Evolutionary conservation across 495 filamentous ascomycete species (phyloP), one percentile per base, ranked within the genome.

Genomic region (Acidomyces sp.): DNA sequence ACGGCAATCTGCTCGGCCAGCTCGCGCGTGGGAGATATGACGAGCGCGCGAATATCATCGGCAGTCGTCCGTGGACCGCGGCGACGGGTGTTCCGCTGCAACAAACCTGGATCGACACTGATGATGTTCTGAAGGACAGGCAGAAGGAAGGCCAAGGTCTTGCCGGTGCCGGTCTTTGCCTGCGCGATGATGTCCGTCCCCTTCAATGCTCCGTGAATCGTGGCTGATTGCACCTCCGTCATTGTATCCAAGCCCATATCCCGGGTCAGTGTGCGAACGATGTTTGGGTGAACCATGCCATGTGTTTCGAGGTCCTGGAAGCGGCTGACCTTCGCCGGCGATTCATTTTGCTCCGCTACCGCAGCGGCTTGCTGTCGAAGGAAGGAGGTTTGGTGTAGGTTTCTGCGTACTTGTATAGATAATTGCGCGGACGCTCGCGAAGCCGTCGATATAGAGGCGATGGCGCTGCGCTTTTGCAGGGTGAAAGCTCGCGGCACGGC

Each of bases 1-100:
- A 62, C 73, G 9, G 79, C 82, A 49, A 97, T 96, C 63, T 97
- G 90, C 57, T 93, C 84, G 3, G 90, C 90, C 46, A 97, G 69
- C 62, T 97, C 90, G 43, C 90, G 75, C 15, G 90, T 97, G 6
- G 90, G 90, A 0, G 92, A 96, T 45, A 97, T 75, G 55, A 97
- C 77, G 30, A 97, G 76, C 19, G 83, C 79, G 40, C 85, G 77
- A 45, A 95, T 85, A 55, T 95, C 85, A 23, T 69, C 57, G 1
- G 74, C 56, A 3, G 58, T 55, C 7, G 71, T 45, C n/a, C 58
- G 36, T 12, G 49, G 58, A 24, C 46, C 37, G 4, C 36, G 33
- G 12, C 57, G 33, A 6, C 56, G 16, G 13, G 24, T 48, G 9
- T 46, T n/a, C 22, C 11, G 36, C 12, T 49, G n/a, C 3, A 63